Percentiles rank a stretch among this genome's conserved stretches.
These are phyloP conservation scores for Scytalidium sp. DNA, from an alignment of 2,329 filamentous ascomycete genomes.

Conservation along the genomic window DNA sequence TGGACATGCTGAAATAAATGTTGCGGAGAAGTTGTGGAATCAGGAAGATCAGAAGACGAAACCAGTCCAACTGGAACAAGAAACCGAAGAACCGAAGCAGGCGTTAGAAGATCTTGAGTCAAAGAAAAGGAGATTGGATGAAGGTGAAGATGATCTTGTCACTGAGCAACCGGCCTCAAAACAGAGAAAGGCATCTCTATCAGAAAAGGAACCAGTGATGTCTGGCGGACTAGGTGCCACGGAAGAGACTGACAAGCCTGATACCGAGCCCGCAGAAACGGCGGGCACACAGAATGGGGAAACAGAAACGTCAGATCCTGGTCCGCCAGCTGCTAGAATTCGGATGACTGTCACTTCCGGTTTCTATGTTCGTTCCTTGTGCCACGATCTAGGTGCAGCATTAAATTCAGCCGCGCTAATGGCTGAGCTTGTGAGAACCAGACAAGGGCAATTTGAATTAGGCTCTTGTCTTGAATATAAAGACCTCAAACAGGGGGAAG, in stretches of 20 bases:
- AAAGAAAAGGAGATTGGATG: constrained; percentile 26
- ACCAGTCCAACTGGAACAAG: background rate
- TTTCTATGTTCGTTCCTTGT: constrained; percentile 93
- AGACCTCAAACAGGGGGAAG: constrained; percentile 73
- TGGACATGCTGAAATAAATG: constrained; percentile 67
- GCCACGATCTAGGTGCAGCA: constrained; percentile 84
- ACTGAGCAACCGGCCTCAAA: constrained; percentile 22
- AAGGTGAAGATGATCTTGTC: constrained; percentile 27
- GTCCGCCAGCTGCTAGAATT: constrained; percentile 74
- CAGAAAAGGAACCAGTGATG: constrained; percentile 14
- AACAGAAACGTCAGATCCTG: constrained; percentile 36
- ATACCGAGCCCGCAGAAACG: constrained; percentile 1
- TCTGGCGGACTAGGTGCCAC: constrained; percentile 5
- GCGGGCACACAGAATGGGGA: constrained; percentile 1
- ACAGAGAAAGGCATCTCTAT: constrained; percentile 10
- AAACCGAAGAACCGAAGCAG: constrained; percentile 28
- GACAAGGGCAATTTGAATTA: constrained; percentile 78
- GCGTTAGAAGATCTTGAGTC: constrained; percentile 29
- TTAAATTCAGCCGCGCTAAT: constrained; percentile 81
- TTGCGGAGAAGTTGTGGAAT: constrained; percentile 70
- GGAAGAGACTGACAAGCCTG: constrained; percentile 16
- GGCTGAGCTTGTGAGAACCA: constrained; percentile 75
- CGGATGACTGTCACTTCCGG: constrained; percentile 92
- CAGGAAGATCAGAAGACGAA: constrained; percentile 50
- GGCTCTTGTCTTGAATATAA: constrained; percentile 77